phyloP scores from a whole-genome alignment of 106 monocot genomes.

The Triglochin maritima region DNA sequence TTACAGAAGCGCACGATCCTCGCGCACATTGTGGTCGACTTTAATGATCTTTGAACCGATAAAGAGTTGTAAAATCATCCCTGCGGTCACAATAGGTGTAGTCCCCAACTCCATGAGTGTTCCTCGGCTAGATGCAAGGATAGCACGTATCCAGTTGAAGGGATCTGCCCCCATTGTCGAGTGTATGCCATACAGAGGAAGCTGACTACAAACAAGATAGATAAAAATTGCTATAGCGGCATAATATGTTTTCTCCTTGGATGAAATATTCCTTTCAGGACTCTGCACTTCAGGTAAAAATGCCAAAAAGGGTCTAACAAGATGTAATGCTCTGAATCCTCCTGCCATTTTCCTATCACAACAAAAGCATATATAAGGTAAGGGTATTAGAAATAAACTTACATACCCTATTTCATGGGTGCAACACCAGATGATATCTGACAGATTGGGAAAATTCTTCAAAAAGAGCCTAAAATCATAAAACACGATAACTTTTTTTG shows the following conservation, averaged over 20 bases:
- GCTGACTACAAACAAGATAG: conserved; percentile 19
- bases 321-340: conserved; percentile 9
- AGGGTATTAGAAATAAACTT: too few species aligned
- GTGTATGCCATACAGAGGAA: conserved; percentile 23
- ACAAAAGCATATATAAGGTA: neutral
- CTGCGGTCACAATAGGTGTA: conserved; percentile 1
- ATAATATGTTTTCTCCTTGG: conserved; percentile 7
- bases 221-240: conserved; percentile 11
- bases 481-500: too few species aligned
- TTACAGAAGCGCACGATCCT: conserved; percentile 18
- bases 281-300: conserved; percentile 3
- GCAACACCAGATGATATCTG: too few species aligned
- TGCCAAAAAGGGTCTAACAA: conserved; percentile 2
- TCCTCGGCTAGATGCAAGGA: conserved; percentile 3
- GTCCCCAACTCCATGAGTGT: conserved; percentile 4
- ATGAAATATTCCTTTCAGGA: conserved; percentile 2
- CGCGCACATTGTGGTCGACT: conserved; percentile 16
- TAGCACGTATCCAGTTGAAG: conserved; percentile 5
- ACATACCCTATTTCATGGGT: too few species aligned
- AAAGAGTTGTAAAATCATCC: conserved; percentile 9
- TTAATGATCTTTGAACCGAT: conserved; percentile 19
- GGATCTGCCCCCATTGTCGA: conserved; percentile 5
- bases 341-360: conserved; percentile 3
- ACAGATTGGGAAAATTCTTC: too few species aligned
- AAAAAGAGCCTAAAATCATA: too few species aligned